These are phyloP conservation scores for Colletotrichum nymphaeae DNA, from an alignment of 2,329 filamentous ascomycete genomes.

Conservation along the genomic window DNA sequence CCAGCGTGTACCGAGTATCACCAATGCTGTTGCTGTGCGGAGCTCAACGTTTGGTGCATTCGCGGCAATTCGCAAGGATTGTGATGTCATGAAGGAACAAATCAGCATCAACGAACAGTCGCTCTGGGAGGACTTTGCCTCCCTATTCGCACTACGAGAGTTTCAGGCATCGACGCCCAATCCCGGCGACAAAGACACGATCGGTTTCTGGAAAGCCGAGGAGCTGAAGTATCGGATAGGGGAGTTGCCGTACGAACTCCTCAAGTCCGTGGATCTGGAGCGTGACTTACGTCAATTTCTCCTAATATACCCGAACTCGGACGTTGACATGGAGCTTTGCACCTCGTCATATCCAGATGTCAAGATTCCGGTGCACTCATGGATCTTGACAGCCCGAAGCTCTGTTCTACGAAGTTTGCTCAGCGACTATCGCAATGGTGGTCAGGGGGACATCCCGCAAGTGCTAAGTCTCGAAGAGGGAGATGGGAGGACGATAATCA, in stretches of 20 bases:
- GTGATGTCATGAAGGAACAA: slow-evolving; percentile 79
- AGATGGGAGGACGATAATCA: slow-evolving; percentile 66
- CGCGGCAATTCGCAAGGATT: slow-evolving; percentile 86
- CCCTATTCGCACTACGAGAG: slow-evolving; percentile 74
- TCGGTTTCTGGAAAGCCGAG: slow-evolving; percentile 53
- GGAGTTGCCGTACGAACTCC: slow-evolving; percentile 60
- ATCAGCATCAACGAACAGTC: slow-evolving; percentile 74
- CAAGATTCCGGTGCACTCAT: slow-evolving; percentile 83
- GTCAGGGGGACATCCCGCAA: slow-evolving; percentile 69
- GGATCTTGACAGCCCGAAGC: slow-evolving; percentile 82
- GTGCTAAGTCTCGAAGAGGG: slow-evolving; percentile 65
- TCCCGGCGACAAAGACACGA: slow-evolving; percentile 50
- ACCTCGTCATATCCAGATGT: slow-evolving; percentile 75
- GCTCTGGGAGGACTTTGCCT: slow-evolving; percentile 79
- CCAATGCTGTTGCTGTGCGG: slow-evolving; percentile 83
- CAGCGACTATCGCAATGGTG: slow-evolving; percentile 64
- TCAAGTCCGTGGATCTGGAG: slow-evolving; percentile 75
- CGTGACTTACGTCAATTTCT: slow-evolving; percentile 67
- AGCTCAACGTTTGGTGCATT: slow-evolving; percentile 93
- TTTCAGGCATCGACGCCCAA: slow-evolving; percentile 61
- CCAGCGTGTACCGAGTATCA: slow-evolving; percentile 87
- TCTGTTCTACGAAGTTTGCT: slow-evolving; percentile 73
- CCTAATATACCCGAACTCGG: slow-evolving; percentile 50
- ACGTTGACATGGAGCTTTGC: slow-evolving; percentile 58
- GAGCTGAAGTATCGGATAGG: slow-evolving; percentile 65